Evolutionary conservation across 192 early-diverging fungal genomes (phyloP), one percentile per base, ranked within the genome.

Genomic region (Rhizoclosmatium globosum): DNA sequence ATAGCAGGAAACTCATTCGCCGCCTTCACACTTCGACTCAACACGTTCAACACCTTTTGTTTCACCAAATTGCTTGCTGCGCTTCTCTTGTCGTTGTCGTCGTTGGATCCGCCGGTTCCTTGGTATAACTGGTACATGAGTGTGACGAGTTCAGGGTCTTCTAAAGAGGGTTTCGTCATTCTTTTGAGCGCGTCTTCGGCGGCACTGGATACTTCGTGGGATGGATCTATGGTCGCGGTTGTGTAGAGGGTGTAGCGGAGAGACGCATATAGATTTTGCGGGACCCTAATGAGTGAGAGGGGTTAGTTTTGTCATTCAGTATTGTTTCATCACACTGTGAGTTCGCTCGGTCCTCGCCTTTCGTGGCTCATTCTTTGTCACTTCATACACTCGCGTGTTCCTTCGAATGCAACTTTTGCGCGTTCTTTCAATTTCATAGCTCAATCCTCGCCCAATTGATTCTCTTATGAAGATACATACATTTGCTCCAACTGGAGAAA

Each of bases 121-220:
- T 91, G 89, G 73, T 92, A 92, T 83, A 95, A 75, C 44, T 74
- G 73, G 69, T 88, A 93, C 46, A 93, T 71, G 2, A 82, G 67
- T 44, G 81, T 64, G 6, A 92, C 84, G 69, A 94, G 53, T 21
- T 59, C 43, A 15, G 73, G 82, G 46, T 93, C 86, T 50, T 98
- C 96, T 46, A 92, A 82, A 79, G 95, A 87, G 2, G 92, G 89
- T 45, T 91, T 90, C 3, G 84, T 84, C 57, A 92, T 81, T 58
- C 91, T 84, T 85, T 93, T 94, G 42, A 95, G 42, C 15, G 92
- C 93, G 77, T 96, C 94, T 69, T 98, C 95, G 44, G 93, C 93
- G 4, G 91, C 89, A 15, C 86, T 83, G 0, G 92, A 84, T 2
- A 90, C 83, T 56, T 94, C 89, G 76, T 94, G 88, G 74, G 92